Percentiles rank a stretch among this genome's conserved stretches.
These are phyloP conservation scores for Isochrysis galbana DNA, from an alignment of 78 protist species.

Conservation along the genomic window DNA sequence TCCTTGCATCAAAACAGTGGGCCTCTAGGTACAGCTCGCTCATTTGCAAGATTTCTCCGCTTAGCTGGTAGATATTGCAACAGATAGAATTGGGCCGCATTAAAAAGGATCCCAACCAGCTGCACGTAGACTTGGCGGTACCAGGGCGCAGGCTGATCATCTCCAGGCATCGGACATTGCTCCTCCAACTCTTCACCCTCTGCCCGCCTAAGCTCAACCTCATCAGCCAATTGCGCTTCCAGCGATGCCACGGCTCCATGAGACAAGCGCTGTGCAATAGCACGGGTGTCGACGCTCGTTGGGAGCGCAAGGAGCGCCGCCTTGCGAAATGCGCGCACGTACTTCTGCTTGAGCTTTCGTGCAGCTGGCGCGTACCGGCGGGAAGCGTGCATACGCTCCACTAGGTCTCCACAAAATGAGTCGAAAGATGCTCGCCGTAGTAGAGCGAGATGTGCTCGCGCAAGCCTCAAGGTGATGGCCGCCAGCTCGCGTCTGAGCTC, in stretches of 20 bases:
- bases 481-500: not conserved
- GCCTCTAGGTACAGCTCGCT: not conserved
- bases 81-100: not conserved
- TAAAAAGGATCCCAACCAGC: not conserved
- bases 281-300: not conserved
- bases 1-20: not conserved
- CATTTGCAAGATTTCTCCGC: not conserved
- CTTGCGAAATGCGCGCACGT: not conserved
- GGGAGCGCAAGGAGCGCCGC: not conserved
- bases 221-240: not conserved
- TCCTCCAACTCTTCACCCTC: not conserved
- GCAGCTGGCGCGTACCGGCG: not conserved
- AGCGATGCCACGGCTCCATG: not conserved
- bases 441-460: not conserved
- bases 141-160: not conserved
- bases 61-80: not conserved
- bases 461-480: not conserved
- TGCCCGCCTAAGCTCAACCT: not conserved
- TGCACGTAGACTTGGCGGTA: not conserved
- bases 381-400: not conserved
- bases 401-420: not conserved
- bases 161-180: not conserved
- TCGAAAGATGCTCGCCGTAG: not conserved
- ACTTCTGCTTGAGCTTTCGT: not conserved
- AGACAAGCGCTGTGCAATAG: not conserved